A percentile compares a stretch with the other conserved stretches of the same genome.
Evolutionary conservation across 148 eudicot species (phyloP).

Genomic region (Vaccinium macrocarpon): DNA sequence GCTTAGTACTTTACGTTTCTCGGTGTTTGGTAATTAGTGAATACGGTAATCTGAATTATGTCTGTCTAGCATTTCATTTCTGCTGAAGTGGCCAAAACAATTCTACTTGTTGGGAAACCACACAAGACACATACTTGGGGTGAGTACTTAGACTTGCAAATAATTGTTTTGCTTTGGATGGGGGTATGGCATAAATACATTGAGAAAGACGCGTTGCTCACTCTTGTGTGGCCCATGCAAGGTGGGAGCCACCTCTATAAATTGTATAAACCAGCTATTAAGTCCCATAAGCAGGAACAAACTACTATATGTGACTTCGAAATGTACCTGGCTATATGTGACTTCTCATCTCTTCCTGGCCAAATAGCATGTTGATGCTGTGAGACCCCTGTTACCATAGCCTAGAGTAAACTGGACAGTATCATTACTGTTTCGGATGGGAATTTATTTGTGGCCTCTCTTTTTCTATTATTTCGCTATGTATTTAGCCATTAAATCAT

Average conservation of each 20-base stretch:
- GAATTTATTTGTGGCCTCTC: neutral
- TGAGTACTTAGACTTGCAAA: neutral
- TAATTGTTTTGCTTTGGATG: neutral
- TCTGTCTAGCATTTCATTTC: neutral
- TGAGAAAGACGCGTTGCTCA: neutral
- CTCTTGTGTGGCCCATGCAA: neutral
- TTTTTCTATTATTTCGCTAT: neutral
- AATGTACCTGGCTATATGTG: neutral
- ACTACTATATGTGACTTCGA: neutral
- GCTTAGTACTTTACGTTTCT: constrained; percentile 2
- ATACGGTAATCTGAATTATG: neutral
- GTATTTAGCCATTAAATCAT: neutral
- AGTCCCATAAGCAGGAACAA: neutral
- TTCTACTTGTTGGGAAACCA: neutral
- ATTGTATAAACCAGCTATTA: neutral
- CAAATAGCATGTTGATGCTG: no score
- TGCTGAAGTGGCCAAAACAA: neutral
- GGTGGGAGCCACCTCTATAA: neutral
- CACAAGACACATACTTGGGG: neutral
- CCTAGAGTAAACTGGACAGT: neutral
- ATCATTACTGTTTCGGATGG: neutral
- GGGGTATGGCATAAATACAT: neutral
- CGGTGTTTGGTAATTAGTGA: neutral
- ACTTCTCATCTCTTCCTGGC: neutral
- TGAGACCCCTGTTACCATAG: neutral